Conservation (phyloP, 2,329 filamentous ascomycete genomes). For the Alternaria consortialis region DNA sequence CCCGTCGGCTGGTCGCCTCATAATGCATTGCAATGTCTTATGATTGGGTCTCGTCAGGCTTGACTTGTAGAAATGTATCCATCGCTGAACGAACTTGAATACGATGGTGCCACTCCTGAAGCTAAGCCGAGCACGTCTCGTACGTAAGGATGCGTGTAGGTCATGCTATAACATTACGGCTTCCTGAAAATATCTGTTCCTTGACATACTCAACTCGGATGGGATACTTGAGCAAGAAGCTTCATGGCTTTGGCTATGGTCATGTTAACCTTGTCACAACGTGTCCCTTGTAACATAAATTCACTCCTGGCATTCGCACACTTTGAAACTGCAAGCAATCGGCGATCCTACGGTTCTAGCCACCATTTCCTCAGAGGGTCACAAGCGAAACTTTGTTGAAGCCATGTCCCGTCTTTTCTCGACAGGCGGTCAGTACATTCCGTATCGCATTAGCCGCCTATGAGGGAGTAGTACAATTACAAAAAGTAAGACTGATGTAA, state of each 20-base stretch:
- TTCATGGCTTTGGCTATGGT: neutral
- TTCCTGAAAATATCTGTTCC: neutral
- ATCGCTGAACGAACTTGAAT: neutral
- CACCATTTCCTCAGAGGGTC: neutral
- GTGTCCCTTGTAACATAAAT: neutral
- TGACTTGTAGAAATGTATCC: neutral
- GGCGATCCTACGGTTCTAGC: neutral
- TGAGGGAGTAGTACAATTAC: neutral
- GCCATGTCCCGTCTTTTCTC: neutral
- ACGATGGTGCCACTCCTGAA: neutral
- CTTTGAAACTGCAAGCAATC: neutral
- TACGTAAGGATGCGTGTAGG: neutral
- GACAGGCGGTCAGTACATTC: neutral
- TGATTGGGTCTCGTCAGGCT: neutral
- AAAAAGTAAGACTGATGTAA: neutral
- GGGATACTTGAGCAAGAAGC: neutral
- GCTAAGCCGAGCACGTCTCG: neutral
- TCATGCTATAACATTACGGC: neutral
- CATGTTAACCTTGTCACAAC: neutral
- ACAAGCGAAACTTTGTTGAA: neutral
- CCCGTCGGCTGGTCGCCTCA: neutral
- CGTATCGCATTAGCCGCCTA: neutral
- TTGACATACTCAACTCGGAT: neutral
- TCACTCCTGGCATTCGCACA: neutral
- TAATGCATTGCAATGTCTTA: neutral